A percentile compares a stretch with the other conserved stretches of the same genome.
Evolutionary conservation across 2,329 filamentous ascomycete genomes (phyloP).

Genomic region (Trichoderma arundinaceum): DNA sequence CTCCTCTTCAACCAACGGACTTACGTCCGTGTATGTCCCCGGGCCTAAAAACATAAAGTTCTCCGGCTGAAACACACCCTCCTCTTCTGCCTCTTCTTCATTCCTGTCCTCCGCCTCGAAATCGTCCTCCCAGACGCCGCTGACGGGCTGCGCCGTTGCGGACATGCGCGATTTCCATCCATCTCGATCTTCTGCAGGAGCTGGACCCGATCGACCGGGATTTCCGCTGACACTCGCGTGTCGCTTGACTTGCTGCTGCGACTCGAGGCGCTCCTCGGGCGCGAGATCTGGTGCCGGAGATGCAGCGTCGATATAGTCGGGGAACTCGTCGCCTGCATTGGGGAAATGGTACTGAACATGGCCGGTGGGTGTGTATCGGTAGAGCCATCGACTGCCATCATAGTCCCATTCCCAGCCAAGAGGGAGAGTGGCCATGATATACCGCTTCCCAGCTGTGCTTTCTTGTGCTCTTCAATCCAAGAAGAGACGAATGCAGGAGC

Average conservation of each 20-base stretch:
- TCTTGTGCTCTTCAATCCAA: conserved; percentile 9
- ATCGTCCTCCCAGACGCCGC: conserved; percentile 44
- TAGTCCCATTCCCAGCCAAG: conserved; percentile 64
- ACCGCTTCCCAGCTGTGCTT: background rate
- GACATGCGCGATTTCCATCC: conserved; percentile 40
- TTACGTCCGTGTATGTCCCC: conserved; percentile 53
- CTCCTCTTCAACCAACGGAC: conserved; percentile 50
- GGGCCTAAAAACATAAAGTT: conserved; percentile 60
- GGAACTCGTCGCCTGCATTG: conserved; percentile 62
- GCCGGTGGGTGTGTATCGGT: conserved; percentile 60
- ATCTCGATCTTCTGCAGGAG: conserved; percentile 12
- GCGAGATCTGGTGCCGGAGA: conserved; percentile 49
- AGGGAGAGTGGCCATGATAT: conserved; percentile 48
- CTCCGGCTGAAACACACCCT: conserved; percentile 57
- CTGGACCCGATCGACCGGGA: conserved; percentile 3
- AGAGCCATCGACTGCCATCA: conserved; percentile 63
- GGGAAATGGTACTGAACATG: conserved; percentile 63
- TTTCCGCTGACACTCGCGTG: conserved; percentile 36
- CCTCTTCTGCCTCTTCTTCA: conserved; percentile 41
- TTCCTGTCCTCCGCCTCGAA: background rate
- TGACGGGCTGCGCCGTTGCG: conserved; percentile 44
- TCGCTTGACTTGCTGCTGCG: conserved; percentile 56
- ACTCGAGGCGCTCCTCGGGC: conserved; percentile 60
- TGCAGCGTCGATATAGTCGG: conserved; percentile 54
- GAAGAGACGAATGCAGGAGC: background rate